phyloP scores from a whole-genome alignment of 441 rosid genomes.

The Pelargonium fulgidum region DNA sequence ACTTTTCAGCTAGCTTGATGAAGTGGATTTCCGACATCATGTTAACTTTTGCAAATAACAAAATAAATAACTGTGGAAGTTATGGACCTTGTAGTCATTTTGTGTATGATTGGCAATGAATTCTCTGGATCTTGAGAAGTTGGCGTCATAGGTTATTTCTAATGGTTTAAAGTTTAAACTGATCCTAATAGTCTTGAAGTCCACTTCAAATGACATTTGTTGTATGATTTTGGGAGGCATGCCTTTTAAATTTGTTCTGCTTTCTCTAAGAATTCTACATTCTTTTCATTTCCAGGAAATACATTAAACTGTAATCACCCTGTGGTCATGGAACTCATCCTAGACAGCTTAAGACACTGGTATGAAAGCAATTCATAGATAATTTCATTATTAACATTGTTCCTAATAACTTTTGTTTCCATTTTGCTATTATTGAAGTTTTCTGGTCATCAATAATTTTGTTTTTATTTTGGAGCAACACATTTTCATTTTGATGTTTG shows the following conservation, averaged over 20 bases:
- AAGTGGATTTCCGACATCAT: not conserved
- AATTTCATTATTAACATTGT: not conserved
- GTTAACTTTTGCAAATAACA: not conserved
- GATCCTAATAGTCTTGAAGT: slow-evolving; percentile 13
- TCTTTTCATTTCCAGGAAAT: slow-evolving; percentile 58
- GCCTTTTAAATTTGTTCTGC: slow-evolving; percentile 9
- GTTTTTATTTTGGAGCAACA: not conserved
- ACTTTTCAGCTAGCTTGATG: not conserved
- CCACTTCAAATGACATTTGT: not conserved
- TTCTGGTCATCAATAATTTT: not conserved
- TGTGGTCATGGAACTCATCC: slow-evolving; percentile 82
- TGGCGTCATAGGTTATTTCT: slow-evolving; percentile 9
- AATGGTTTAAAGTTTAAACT: slow-evolving; percentile 10
- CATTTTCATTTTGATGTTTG: not conserved
- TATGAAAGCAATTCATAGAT: slow-evolving; percentile 29
- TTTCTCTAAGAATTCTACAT: slow-evolving; percentile 17
- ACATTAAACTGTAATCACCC: slow-evolving; percentile 91
- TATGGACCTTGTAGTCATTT: too few species aligned
- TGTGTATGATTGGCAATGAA: too few species aligned
- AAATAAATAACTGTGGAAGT: too few species aligned
- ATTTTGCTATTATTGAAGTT: not conserved
- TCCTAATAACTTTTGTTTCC: not conserved
- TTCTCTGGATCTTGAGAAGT: not conserved
- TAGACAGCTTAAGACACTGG: slow-evolving; percentile 94
- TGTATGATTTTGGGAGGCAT: slow-evolving; percentile 13